These are phyloP conservation scores for Coemansia sp. DNA, from an alignment of 192 early-diverging fungal species.

Conservation along the genomic window DNA sequence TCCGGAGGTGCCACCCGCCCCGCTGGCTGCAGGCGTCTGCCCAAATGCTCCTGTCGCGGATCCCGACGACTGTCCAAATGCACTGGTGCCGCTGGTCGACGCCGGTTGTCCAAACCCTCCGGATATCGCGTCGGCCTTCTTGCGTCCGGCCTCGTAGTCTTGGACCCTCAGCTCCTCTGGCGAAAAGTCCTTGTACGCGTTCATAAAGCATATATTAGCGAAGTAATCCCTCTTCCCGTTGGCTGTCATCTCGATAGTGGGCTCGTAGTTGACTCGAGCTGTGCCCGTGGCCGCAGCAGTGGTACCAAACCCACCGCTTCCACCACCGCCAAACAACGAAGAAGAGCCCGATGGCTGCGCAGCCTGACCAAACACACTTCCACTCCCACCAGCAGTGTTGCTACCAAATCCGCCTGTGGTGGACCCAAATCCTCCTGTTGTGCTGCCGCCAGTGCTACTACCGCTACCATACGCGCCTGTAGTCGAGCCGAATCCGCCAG, in stretches of 20 bases:
- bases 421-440: slow-evolving; percentile 43
- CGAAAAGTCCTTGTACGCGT: slow-evolving; percentile 78
- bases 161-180: slow-evolving; percentile 87
- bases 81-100: slow-evolving; percentile 20
- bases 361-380: slow-evolving; percentile 20
- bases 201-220: slow-evolving; percentile 80
- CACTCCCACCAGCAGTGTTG: slow-evolving; percentile 6
- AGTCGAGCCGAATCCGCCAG: slow-evolving; percentile 18
- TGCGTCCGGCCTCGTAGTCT: slow-evolving; percentile 85
- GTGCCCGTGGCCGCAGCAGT: slow-evolving; percentile 52
- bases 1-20: not conserved
- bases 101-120: slow-evolving; percentile 44
- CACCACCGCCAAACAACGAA: slow-evolving; percentile 34
- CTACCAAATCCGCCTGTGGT: slow-evolving; percentile 53
- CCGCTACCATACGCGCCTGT: slow-evolving; percentile 23
- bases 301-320: slow-evolving; percentile 48
- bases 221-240: slow-evolving; percentile 62
- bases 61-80: slow-evolving; percentile 22
- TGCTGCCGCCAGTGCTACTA: slow-evolving; percentile 16
- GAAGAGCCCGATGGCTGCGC: slow-evolving; percentile 2
- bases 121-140: slow-evolving; percentile 43
- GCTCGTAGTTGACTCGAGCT: slow-evolving; percentile 55
- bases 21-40: slow-evolving; percentile 18
- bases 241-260: slow-evolving; percentile 55
- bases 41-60: slow-evolving; percentile 24